Conservation (phyloP, 1,284 basidiomycete species). For the Meripilus lineatus region DNA sequence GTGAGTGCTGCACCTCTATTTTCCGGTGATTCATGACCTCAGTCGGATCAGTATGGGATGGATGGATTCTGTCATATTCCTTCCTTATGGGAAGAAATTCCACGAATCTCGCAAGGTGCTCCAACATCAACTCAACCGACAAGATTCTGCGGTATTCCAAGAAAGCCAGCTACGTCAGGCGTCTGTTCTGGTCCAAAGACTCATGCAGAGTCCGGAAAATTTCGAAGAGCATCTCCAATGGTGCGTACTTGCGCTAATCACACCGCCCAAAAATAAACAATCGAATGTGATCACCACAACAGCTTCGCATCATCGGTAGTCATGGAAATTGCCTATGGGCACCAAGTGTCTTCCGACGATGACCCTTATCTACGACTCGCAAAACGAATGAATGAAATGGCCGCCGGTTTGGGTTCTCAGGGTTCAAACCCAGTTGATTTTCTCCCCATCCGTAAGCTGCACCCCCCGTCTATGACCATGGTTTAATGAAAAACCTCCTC, state of each 20-base stretch:
- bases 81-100: not conserved
- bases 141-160: not conserved
- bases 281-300: not conserved
- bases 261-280: no score
- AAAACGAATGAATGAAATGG: not conserved
- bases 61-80: not conserved
- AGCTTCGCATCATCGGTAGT: not conserved
- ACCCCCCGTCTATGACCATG: not conserved
- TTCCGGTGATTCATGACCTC: not conserved
- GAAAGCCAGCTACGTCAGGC: not conserved
- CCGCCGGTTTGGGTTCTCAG: not conserved
- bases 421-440: conserved; percentile 12
- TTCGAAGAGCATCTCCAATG: not conserved
- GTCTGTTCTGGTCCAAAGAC: not conserved
- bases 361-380: not conserved
- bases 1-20: conserved; percentile 5
- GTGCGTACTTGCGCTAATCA: no score
- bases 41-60: conserved; percentile 11
- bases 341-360: not conserved
- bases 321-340: conserved; percentile 4
- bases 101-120: not conserved
- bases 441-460: conserved; percentile 17
- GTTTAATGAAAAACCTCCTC: not conserved
- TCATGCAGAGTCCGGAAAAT: not conserved
- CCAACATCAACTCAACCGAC: not conserved